Conservation (phyloP, 2,329 filamentous ascomycete species). For the Calycina marina region DNA sequence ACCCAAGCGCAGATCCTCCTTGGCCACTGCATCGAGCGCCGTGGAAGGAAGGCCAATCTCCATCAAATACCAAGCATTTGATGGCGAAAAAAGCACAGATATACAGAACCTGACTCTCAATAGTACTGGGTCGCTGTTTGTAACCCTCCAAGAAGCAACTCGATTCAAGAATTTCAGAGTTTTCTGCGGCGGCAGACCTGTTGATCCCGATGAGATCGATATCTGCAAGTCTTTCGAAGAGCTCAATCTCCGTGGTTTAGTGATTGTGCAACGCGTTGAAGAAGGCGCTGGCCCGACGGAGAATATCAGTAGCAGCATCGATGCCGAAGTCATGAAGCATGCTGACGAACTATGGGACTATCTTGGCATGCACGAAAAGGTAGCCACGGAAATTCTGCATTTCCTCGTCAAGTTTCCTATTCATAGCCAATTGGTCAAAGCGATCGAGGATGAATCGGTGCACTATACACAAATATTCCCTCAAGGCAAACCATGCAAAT, state of each 20-base stretch:
- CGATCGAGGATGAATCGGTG: constrained; percentile 39
- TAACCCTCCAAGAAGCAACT: constrained; percentile 50
- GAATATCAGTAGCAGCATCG: constrained; percentile 43
- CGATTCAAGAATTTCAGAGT: constrained; percentile 64
- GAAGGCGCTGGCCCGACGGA: constrained; percentile 29
- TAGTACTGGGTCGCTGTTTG: constrained; percentile 54
- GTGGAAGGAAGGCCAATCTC: constrained; percentile 46
- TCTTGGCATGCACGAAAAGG: constrained; percentile 55
- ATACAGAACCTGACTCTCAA: constrained; percentile 50
- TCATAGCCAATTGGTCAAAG: constrained; percentile 43
- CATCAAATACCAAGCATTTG: constrained; percentile 62
- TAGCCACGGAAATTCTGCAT: constrained; percentile 58
- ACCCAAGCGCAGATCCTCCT: constrained; percentile 39
- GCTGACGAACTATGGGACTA: constrained; percentile 76
- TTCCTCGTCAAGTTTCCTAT: constrained; percentile 59
- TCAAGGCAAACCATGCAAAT: constrained; percentile 52
- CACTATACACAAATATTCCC: constrained; percentile 52
- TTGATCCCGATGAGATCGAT: constrained; percentile 45
- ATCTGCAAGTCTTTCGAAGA: constrained; percentile 50
- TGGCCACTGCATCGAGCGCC: constrained; percentile 34
- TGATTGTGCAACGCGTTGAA: constrained; percentile 49
- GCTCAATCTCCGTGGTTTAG: constrained; percentile 50
- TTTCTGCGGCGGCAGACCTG: constrained; percentile 53
- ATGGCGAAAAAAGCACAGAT: constrained; percentile 42
- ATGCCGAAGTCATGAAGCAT: constrained; percentile 66